Percentiles rank a stretch among this genome's conserved stretches.
Evolutionary conservation across 495 filamentous ascomycete genomes (phyloP).

Genomic region (Xeromyces bisporus): DNA sequence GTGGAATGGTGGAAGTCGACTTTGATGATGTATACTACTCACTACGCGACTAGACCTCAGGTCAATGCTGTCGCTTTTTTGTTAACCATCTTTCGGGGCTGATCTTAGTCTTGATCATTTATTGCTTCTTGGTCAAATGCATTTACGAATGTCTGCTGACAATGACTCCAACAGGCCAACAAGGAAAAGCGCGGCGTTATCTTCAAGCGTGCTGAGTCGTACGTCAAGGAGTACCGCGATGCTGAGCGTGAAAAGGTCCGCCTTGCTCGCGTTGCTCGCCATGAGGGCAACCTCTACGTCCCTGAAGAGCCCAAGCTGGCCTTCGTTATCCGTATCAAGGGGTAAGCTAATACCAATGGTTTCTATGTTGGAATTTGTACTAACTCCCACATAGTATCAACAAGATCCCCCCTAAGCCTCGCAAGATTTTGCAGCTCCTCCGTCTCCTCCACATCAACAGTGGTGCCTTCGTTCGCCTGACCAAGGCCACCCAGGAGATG

Average conservation of each 20-base stretch:
- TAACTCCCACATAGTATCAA: slow-evolving; percentile 61
- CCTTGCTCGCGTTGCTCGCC: slow-evolving; percentile 70
- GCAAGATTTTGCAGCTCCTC: slow-evolving; percentile 98
- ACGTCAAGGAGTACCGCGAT: slow-evolving; percentile 98
- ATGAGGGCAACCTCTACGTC: slow-evolving; percentile 86
- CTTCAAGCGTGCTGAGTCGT: slow-evolving; percentile 99
- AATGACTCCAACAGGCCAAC: slow-evolving; percentile 45
- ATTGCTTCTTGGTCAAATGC: slow-evolving; percentile 6
- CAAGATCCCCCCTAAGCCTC: slow-evolving; percentile 99
- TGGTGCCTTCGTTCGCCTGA: slow-evolving; percentile 91
- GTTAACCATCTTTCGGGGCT: slow-evolving; percentile 99
- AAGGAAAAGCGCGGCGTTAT: slow-evolving; percentile 94
- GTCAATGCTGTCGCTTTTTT: slow-evolving; percentile 93
- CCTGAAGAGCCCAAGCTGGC: slow-evolving; percentile 87
- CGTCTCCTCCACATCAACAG: slow-evolving; percentile 99
- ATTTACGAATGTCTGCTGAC: slow-evolving; percentile 24
- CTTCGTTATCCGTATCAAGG: slow-evolving; percentile 99
- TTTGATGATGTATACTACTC: slow-evolving; percentile 64
- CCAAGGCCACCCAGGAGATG: slow-evolving; percentile 97
- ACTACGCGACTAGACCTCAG: slow-evolving; percentile 71
- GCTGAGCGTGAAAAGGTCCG: slow-evolving; percentile 97
- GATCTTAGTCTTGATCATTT: slow-evolving; percentile 35
- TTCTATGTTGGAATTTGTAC: neutral
- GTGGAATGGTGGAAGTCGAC: slow-evolving; percentile 9
- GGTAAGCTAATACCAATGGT: slow-evolving; percentile 28